These are phyloP conservation scores for Fagus crenata DNA, from an alignment of 306 rosid species.

Conservation along the genomic window DNA sequence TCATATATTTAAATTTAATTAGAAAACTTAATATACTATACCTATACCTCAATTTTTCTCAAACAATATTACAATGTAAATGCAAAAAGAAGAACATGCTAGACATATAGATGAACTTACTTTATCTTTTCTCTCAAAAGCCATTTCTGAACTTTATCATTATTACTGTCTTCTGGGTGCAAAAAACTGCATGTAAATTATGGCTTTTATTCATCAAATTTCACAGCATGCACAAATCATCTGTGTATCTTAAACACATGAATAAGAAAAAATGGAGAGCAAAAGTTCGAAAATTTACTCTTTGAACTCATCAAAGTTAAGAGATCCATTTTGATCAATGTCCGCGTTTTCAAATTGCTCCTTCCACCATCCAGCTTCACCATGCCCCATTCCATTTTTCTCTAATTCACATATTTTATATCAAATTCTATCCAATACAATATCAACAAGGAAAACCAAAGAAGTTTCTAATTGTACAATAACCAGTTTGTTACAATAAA, in stretches of 20 bases:
- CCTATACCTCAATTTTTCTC: too few species aligned
- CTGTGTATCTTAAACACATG: background rate
- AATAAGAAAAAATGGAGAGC: background rate
- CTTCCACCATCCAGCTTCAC: constrained; percentile 88
- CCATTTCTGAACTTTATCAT: constrained; percentile 53
- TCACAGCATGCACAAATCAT: background rate
- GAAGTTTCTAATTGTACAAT: too few species aligned
- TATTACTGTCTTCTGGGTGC: constrained; percentile 80
- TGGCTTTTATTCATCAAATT: background rate
- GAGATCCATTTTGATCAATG: constrained; percentile 46
- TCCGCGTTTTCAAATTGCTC: constrained; percentile 62
- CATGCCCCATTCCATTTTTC: constrained; percentile 50
- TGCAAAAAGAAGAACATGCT: background rate
- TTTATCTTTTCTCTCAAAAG: constrained; percentile 54
- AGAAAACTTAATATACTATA: too few species aligned
- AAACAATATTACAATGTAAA: background rate
- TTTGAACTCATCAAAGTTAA: constrained; percentile 62
- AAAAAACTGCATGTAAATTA: constrained; percentile 46
- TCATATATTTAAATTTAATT: too few species aligned
- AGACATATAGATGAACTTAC: constrained; percentile 30
- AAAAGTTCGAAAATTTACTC: constrained; percentile 42
- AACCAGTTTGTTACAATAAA: too few species aligned
- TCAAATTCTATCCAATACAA: constrained; percentile 1
- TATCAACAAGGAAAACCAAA: too few species aligned
- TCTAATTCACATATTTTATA: constrained; percentile 41